Evolutionary conservation across 2,329 filamentous ascomycete species (phyloP), one percentile per base, ranked within the genome.

Genomic region (Acephala macrosclerotiorum): DNA sequence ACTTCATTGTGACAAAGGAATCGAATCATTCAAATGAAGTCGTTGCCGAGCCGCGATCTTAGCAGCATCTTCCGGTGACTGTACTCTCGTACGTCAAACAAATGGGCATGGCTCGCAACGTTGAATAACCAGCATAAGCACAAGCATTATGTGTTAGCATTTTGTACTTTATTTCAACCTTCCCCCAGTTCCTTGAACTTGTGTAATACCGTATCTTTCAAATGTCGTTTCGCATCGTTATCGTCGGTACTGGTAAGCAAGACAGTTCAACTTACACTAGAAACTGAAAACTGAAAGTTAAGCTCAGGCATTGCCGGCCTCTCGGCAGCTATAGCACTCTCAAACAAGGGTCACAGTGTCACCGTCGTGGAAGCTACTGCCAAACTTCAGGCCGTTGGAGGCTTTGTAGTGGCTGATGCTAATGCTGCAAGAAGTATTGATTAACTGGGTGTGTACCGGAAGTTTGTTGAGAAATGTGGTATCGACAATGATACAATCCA

Each of bases 161-260:
- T 16, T 16, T 42, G 14, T 42, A 18, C 40, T 42, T n/a, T 42
- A n/a, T 18, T 16, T 18, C 4, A 16, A 42, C 16, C 4, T 42
- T 42, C 40, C 29, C 29, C 29, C 4, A 33, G 29, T 9, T 9
- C 29, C 9, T 33, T 33, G 29, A 9, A 18, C n/a, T 18, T 6
- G 40, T n/a, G 16, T 16, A 42, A 18, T 42, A 42, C n/a, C 16
- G n/a, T 5, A 42, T 42, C 7, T 18, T 18, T n/a, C 14, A 42
- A 42, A 42, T 42, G 40, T 45, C 58, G 3, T 63, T 63, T 29
- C 25, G 33, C 16, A 53, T 63, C 20, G 26, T 63, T 26, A 53
- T 63, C 29, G 58, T 63, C 6, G 61, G 61, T 18, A 55, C 53
- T 8, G 61, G 61, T 42, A 42, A 18, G 40, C 40, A 42, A 42